Evolutionary conservation across 495 filamentous ascomycete species (phyloP).

Genomic region (Jackrogersella multiformis): DNA sequence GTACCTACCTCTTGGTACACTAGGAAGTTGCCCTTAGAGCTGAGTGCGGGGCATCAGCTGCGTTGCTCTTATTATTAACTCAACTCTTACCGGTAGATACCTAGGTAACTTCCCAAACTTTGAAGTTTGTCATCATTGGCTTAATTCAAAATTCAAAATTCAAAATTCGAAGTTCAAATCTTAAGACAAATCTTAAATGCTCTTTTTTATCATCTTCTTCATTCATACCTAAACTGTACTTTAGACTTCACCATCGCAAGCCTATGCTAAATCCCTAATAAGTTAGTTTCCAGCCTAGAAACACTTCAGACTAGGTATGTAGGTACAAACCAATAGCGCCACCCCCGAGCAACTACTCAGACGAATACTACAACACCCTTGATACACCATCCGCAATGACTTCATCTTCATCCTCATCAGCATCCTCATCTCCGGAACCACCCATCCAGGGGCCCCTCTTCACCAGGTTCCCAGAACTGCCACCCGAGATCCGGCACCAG

Average conservation of each 20-base stretch:
- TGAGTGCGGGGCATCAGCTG: background rate
- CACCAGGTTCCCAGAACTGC: conserved; percentile 39
- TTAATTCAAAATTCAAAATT: too few species aligned
- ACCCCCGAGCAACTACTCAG: background rate
- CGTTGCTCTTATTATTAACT: background rate
- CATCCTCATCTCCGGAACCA: background rate
- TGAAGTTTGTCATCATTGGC: background rate
- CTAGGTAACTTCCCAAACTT: too few species aligned
- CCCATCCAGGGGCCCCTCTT: conserved; percentile 6
- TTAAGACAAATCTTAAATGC: too few species aligned
- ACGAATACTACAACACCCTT: background rate
- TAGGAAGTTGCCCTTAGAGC: background rate
- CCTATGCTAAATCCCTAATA: too few species aligned
- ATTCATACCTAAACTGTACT: too few species aligned
- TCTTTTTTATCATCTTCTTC: background rate
- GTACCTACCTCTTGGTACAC: too few species aligned
- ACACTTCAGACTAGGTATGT: background rate
- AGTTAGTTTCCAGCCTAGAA: background rate
- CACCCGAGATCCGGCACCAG: conserved; percentile 47
- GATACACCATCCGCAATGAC: background rate
- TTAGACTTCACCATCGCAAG: too few species aligned
- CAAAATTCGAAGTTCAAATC: too few species aligned
- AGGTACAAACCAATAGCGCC: conserved; percentile 11
- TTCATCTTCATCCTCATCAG: background rate
- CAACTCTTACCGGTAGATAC: too few species aligned